Conservation (phyloP, 495 filamentous ascomycete genomes). For the Neurospora sp. region DNA sequence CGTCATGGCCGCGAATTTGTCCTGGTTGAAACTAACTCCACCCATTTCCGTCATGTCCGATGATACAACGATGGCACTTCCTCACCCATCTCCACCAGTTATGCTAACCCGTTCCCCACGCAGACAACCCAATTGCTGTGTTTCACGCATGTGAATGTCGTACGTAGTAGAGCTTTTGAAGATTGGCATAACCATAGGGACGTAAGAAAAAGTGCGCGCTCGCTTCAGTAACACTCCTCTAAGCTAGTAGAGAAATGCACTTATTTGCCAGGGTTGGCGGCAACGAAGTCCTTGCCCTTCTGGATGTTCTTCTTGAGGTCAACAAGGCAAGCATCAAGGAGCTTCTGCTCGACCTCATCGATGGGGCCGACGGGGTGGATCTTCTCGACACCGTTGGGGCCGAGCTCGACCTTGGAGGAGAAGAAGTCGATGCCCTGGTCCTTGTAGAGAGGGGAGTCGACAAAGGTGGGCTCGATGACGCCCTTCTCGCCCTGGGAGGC, state of each 20-base stretch:
- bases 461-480: constrained; percentile 91
- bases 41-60: not conserved
- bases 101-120: not conserved
- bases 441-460: constrained; percentile 95
- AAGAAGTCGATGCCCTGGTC: constrained; percentile 95
- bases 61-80: not conserved
- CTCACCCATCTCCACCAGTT: not conserved
- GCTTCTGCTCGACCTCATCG: constrained; percentile 74
- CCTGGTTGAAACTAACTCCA: not conserved
- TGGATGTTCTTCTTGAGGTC: constrained; percentile 79
- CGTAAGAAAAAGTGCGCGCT: not conserved
- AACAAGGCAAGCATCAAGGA: constrained; percentile 69
- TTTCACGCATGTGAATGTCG: not conserved
- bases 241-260: not conserved
- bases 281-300: constrained; percentile 45
- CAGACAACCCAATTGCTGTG: not conserved
- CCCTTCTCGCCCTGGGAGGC: constrained; percentile 90
- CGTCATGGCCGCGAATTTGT: not conserved
- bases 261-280: constrained; percentile 46
- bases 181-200: not conserved
- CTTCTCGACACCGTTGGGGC: constrained; percentile 91
- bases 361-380: constrained; percentile 76
- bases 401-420: constrained; percentile 85
- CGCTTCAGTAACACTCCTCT: not conserved
- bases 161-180: not conserved